Evolutionary conservation across 2,329 filamentous ascomycete species (phyloP).

Genomic region (Aureobasidium subglaciale): DNA sequence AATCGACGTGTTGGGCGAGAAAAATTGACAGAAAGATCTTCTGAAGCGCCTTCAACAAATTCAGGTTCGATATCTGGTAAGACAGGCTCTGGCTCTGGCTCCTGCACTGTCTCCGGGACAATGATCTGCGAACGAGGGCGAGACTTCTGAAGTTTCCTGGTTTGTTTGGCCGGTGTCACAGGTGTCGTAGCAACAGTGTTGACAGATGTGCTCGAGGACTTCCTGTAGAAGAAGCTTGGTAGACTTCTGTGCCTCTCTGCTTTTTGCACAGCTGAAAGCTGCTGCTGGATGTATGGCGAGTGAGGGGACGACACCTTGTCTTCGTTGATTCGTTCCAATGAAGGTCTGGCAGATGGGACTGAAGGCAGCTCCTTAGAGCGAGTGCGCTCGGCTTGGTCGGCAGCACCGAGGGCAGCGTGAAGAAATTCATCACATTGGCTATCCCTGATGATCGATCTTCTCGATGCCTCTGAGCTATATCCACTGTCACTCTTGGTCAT

Average conservation of each 20-base stretch:
- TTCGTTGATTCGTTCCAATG: not conserved
- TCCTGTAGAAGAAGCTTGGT: constrained; percentile 12
- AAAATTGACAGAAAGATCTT: constrained; percentile 30
- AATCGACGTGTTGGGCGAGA: constrained; percentile 21
- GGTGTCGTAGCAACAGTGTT: constrained; percentile 1
- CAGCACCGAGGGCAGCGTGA: not conserved
- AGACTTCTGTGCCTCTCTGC: constrained; percentile 10
- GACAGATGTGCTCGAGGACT: constrained; percentile 11
- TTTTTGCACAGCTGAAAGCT: not conserved
- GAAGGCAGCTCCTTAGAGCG: not conserved
- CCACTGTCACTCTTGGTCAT: constrained; percentile 27
- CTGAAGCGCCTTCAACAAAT: constrained; percentile 22
- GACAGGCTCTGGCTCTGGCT: constrained; percentile 1
- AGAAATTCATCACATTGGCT: constrained; percentile 18
- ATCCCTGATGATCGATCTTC: constrained; percentile 14
- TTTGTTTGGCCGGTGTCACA: not conserved
- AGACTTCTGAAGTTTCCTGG: constrained; percentile 26
- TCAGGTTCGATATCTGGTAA: not conserved
- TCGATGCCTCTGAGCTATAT: constrained; percentile 28
- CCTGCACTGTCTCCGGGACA: not conserved
- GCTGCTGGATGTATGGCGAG: not conserved
- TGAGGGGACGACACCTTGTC: not conserved
- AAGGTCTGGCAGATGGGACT: not conserved
- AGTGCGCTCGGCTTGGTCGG: constrained; percentile 5
- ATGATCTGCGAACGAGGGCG: not conserved